phyloP scores from a whole-genome alignment of 148 eudicot genomes.

The Vaccinium darrowii region DNA sequence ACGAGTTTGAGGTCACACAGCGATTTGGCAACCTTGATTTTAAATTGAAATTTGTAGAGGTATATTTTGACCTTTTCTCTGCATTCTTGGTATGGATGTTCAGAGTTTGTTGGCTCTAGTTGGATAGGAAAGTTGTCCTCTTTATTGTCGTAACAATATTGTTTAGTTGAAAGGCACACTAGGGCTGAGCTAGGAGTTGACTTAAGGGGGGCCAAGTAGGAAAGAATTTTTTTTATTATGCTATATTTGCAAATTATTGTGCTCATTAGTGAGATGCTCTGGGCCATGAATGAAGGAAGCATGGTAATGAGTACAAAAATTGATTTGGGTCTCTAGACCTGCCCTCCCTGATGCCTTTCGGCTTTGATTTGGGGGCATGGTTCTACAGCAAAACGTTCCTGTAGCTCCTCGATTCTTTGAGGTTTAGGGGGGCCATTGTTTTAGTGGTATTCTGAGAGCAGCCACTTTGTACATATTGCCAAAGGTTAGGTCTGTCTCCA shows the following conservation, averaged over 20 bases:
- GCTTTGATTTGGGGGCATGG: too few species aligned
- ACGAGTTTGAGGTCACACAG: constrained; percentile 88
- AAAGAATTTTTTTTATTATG: background rate
- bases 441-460: too few species aligned
- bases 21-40: constrained; percentile 89
- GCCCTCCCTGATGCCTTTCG: too few species aligned
- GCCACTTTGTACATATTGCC: too few species aligned
- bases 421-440: too few species aligned
- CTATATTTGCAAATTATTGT: background rate
- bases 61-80: constrained; percentile 18
- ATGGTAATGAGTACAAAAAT: too few species aligned
- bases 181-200: background rate
- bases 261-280: too few species aligned
- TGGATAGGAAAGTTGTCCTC: background rate
- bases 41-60: constrained; percentile 96
- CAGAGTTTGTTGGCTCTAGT: background rate
- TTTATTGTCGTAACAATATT: background rate
- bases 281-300: too few species aligned
- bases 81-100: background rate
- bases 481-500: too few species aligned
- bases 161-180: background rate
- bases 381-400: too few species aligned
- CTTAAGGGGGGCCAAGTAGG: background rate
- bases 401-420: too few species aligned
- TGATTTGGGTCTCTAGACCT: too few species aligned